Conservation (phyloP, 352 stramenopile genomes). For the Phytophthora syringae region DNA sequence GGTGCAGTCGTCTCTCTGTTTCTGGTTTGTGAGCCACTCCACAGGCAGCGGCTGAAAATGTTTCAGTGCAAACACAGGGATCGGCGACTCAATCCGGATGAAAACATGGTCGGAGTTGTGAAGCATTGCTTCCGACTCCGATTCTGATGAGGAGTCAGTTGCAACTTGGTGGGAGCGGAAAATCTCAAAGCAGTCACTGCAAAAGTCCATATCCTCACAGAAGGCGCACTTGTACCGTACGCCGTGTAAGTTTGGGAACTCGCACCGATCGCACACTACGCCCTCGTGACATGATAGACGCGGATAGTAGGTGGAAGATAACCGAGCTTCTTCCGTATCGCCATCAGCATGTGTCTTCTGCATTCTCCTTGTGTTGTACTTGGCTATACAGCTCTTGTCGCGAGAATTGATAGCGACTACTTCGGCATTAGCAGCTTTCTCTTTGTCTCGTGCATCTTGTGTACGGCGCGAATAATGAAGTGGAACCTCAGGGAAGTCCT, state of each 20-base stretch:
- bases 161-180: constrained; percentile 43
- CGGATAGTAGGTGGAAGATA: constrained; percentile 53
- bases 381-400: constrained; percentile 33
- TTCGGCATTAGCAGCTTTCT: constrained; percentile 22
- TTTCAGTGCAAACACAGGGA: constrained; percentile 67
- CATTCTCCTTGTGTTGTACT: constrained; percentile 27
- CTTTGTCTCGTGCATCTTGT: constrained; percentile 16
- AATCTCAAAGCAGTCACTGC: constrained; percentile 59
- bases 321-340: background rate
- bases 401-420: constrained; percentile 23
- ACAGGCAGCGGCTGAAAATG: constrained; percentile 53
- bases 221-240: constrained; percentile 78
- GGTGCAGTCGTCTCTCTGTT: constrained; percentile 13
- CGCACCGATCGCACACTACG: constrained; percentile 77
- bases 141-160: constrained; percentile 20
- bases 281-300: constrained; percentile 57
- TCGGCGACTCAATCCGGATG: constrained; percentile 60
- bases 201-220: constrained; percentile 79
- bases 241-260: constrained; percentile 57
- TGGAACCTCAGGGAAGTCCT: constrained; percentile 40
- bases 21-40: constrained; percentile 33
- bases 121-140: constrained; percentile 31
- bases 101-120: constrained; percentile 71
- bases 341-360: constrained; percentile 2
- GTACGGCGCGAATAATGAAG: constrained; percentile 33